Percentiles rank a stretch among this genome's conserved stretches.
Evolutionary conservation across 345 rosid species (phyloP).

Genomic region (Salix arbutifolia): DNA sequence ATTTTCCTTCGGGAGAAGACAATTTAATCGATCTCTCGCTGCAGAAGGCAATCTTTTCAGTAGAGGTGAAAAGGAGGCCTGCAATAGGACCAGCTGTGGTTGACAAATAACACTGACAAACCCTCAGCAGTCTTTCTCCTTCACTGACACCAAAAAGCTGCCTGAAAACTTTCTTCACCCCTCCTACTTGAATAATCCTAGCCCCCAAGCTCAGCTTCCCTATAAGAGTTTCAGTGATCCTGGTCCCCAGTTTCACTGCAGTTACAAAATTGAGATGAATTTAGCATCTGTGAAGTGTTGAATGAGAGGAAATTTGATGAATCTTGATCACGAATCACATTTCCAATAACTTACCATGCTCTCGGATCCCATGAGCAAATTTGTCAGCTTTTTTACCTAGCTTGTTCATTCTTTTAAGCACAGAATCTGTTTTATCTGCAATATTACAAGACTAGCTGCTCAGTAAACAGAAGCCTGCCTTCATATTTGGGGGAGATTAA

Average conservation of each 20-base stretch:
- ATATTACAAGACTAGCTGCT: not conserved
- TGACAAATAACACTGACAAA: constrained; percentile 44
- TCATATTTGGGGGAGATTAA: not conserved
- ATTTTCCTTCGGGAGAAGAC: constrained; percentile 32
- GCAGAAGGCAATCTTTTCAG: constrained; percentile 38
- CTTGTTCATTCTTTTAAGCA: constrained; percentile 41
- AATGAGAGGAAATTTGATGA: not conserved
- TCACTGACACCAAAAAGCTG: constrained; percentile 31
- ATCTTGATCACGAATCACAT: not conserved
- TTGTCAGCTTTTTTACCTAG: constrained; percentile 44
- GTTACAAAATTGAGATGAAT: not conserved
- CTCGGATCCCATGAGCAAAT: constrained; percentile 45
- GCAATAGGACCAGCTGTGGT: constrained; percentile 49
- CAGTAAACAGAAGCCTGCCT: not conserved
- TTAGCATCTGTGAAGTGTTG: not conserved
- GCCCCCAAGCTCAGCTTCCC: constrained; percentile 51
- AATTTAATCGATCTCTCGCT: constrained; percentile 47
- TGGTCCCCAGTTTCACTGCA: constrained; percentile 41
- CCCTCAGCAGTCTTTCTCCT: constrained; percentile 43
- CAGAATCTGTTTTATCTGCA: constrained; percentile 20
- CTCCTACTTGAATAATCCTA: constrained; percentile 40
- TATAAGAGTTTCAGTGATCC: constrained; percentile 39
- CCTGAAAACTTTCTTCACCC: constrained; percentile 40
- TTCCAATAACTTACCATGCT: constrained; percentile 38
- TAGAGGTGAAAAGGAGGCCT: constrained; percentile 49